Evolutionary conservation across 2,329 filamentous ascomycete genomes (phyloP).

Genomic region (Coniochaeta hoffmannii): DNA sequence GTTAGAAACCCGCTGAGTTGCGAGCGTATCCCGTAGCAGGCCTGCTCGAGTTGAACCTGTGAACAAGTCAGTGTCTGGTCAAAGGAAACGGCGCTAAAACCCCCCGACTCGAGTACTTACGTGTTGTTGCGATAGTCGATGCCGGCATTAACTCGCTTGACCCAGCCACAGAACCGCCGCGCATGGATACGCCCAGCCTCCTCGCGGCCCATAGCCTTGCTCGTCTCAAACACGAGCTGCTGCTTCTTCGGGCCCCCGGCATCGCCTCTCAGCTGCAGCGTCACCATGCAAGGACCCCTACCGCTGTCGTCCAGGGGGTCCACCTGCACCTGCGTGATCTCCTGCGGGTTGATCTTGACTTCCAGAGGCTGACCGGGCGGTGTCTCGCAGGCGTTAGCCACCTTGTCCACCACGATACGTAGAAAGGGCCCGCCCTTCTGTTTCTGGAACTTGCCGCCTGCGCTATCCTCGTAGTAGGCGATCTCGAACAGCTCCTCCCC

Average conservation of each 20-base stretch:
- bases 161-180: conserved; percentile 13
- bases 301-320: conserved; percentile 1
- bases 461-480: background rate
- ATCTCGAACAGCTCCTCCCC: background rate
- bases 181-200: conserved; percentile 15
- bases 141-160: conserved; percentile 10
- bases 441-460: background rate
- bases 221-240: conserved; percentile 13
- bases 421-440: background rate
- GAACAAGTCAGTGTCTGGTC: background rate
- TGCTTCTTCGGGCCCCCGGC: conserved; percentile 3
- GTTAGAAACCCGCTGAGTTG: background rate
- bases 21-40: background rate
- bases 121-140: conserved; percentile 6
- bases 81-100: background rate
- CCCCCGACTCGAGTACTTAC: conserved; percentile 1
- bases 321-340: conserved; percentile 2
- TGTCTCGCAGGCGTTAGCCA: background rate
- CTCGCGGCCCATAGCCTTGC: conserved; percentile 3
- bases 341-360: conserved; percentile 4
- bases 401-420: background rate
- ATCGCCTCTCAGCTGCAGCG: conserved; percentile 1
- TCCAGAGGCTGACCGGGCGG: background rate
- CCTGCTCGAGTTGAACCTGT: background rate
- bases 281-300: conserved; percentile 8